These are phyloP conservation scores for Toxoplasma gondii DNA, from an alignment of 169 alveolate species.

Conservation along the genomic window DNA sequence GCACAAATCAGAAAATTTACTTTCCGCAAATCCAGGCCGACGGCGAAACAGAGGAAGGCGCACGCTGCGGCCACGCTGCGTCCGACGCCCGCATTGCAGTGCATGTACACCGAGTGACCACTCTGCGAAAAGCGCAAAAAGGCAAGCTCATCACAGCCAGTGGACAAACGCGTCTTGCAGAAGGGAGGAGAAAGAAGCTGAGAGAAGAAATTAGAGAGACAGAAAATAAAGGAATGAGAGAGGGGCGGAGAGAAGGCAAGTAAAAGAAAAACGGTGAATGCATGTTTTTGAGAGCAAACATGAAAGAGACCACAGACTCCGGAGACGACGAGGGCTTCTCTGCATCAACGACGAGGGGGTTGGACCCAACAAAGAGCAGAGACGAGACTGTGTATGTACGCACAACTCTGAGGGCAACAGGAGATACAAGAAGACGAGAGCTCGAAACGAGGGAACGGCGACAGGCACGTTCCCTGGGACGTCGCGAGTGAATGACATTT, in stretches of 20 bases:
- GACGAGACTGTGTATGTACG: no score
- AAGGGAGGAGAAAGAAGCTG: neutral
- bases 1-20: slow-evolving; percentile 59
- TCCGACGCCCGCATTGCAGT: slow-evolving; percentile 72
- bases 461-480: no score
- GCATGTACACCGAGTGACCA: slow-evolving; percentile 68
- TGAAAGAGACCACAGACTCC: no score
- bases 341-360: no score
- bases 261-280: neutral
- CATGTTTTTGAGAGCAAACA: neutral
- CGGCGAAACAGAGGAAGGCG: slow-evolving; percentile 63
- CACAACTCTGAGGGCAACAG: no score
- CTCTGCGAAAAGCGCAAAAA: slow-evolving; percentile 17
- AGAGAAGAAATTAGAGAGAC: neutral
- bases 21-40: slow-evolving; percentile 61
- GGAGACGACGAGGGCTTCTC: no score
- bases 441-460: no score
- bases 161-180: neutral
- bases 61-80: slow-evolving; percentile 68
- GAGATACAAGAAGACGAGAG: no score
- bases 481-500: no score
- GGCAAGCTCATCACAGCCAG: neutral
- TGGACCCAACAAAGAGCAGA: no score
- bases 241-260: neutral
- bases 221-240: neutral